phyloP scores from a whole-genome alignment of 2,329 filamentous ascomycete genomes.

The Thelonectria blattea region DNA sequence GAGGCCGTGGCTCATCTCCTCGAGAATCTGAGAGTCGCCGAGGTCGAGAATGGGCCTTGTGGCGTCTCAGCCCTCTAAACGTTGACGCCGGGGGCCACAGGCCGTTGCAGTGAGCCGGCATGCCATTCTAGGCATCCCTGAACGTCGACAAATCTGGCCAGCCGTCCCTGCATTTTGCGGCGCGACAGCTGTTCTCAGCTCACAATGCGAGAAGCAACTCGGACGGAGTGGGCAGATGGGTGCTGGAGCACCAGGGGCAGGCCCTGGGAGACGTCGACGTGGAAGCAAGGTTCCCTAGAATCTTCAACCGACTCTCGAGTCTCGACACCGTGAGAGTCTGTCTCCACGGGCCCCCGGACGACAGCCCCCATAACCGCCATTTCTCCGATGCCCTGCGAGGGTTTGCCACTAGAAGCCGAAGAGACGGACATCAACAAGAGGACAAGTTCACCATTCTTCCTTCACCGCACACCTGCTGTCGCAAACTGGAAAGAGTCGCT shows the following conservation, averaged over 20 bases:
- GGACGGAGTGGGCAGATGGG: slow-evolving; percentile 10
- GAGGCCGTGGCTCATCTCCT: slow-evolving; percentile 13
- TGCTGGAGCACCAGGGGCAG: background rate
- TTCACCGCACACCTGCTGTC: slow-evolving; percentile 1
- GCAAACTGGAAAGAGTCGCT: background rate
- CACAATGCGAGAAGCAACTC: slow-evolving; percentile 9
- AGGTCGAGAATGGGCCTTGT: slow-evolving; percentile 6
- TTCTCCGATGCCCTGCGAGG: slow-evolving; percentile 13
- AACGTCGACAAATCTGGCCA: background rate
- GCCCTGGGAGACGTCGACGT: background rate
- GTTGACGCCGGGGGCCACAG: slow-evolving; percentile 1
- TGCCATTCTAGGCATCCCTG: slow-evolving; percentile 16
- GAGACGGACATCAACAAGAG: background rate
- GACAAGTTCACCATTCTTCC: background rate
- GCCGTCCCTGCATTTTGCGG: background rate
- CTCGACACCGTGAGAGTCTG: background rate
- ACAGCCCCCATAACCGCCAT: slow-evolving; percentile 18
- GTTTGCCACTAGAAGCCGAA: slow-evolving; percentile 3
- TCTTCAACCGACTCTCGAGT: background rate
- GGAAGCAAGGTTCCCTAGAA: slow-evolving; percentile 1
- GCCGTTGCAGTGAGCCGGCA: slow-evolving; percentile 7
- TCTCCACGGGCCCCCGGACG: slow-evolving; percentile 13
- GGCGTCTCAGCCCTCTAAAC: slow-evolving; percentile 10
- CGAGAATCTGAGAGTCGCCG: background rate
- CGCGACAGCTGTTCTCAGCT: slow-evolving; percentile 1